Base-by-base conservation (phyloP, 768 basidiomycete genomes). In the Rossbeevera mucosa region DNA sequence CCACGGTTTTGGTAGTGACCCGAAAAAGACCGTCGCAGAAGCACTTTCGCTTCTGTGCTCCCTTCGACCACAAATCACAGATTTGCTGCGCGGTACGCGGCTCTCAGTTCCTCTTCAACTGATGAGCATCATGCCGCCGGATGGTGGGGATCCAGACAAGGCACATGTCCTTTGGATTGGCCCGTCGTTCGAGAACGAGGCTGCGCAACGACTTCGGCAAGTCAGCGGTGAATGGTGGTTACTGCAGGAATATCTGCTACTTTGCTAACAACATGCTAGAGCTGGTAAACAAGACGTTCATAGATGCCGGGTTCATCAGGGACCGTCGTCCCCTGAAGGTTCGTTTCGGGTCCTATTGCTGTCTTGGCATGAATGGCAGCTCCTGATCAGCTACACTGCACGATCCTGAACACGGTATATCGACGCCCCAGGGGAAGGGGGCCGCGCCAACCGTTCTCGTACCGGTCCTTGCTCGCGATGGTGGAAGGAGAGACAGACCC, bases 81-180 rank as follows among this genome's bases (percentile, higher is more conserved):
- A 69, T 4, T 55, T 81, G 4, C 70, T 82, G 5, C 52, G 53
- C 0, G 65, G 62, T 0, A 54, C 55, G n/a, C 44, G 53, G 47
- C 64, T 79, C 14, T 63, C 57, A 4, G 67, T 79, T 2, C 66
- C 74, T 1, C 68, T 89, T 11, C 72, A 80, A 5, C 60, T 60
- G 11, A 66, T 88, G 63, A 71, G 80, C 44, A 73, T 82, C 47
- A 75, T 79, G 77, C 65, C 66, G n/a, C 71, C 74, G 0, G 69
- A 73, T 5, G 55, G 66, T 1, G 64, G 71, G 0, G 58, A 70
- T 60, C 64, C 60, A 18, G 59, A 72, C 59, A 58, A 71, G 40
- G 81, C 82, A 5, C 77, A 82, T 49, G 80, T 85, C 20, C 71
- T 86, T 22, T 85, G 77, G 71, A 56, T 77, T 11, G 82, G 80